Evolutionary conservation across 495 filamentous ascomycete species (phyloP).

Genomic region (Viridothelium virens): DNA sequence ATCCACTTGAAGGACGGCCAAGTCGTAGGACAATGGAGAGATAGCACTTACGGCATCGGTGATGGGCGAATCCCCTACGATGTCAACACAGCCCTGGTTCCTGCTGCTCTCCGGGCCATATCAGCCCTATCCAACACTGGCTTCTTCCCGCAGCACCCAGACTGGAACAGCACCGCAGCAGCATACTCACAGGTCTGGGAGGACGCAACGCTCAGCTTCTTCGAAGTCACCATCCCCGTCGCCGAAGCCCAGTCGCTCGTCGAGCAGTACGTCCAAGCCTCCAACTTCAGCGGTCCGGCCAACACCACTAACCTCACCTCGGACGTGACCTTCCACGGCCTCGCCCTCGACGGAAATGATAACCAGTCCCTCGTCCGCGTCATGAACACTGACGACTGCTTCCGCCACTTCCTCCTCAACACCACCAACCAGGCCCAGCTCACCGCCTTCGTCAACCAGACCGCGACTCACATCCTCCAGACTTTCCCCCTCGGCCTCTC

Average conservation of each 20-base stretch:
- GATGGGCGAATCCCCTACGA: conserved; percentile 54
- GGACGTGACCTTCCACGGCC: conserved; percentile 47
- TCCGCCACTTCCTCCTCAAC: conserved; percentile 56
- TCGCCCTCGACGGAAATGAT: conserved; percentile 49
- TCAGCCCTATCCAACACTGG: conserved; percentile 43
- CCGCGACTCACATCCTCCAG: conserved; percentile 47
- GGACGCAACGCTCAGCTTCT: conserved; percentile 53
- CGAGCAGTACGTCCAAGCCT: conserved; percentile 39
- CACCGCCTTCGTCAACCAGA: conserved; percentile 47
- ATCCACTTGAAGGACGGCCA: conserved; percentile 49
- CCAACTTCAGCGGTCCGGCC: conserved; percentile 39
- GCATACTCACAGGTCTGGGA: conserved; percentile 55
- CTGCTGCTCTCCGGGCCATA: conserved; percentile 53
- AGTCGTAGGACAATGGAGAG: conserved; percentile 57
- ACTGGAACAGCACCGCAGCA: conserved; percentile 43
- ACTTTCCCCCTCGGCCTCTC: conserved; percentile 54
- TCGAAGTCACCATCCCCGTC: conserved; percentile 41
- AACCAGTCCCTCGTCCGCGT: conserved; percentile 46
- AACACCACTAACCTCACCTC: conserved; percentile 38
- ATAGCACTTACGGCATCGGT: conserved; percentile 53
- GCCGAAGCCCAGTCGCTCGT: conserved; percentile 41
- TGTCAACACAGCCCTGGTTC: conserved; percentile 56
- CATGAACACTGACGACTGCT: conserved; percentile 59
- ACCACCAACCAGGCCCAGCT: conserved; percentile 51
- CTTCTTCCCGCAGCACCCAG: conserved; percentile 42